Percentiles rank a stretch among this genome's conserved stretches.
These are phyloP conservation scores for Thozetella sp. DNA, from an alignment of 495 filamentous ascomycete genomes.

Conservation along the genomic window DNA sequence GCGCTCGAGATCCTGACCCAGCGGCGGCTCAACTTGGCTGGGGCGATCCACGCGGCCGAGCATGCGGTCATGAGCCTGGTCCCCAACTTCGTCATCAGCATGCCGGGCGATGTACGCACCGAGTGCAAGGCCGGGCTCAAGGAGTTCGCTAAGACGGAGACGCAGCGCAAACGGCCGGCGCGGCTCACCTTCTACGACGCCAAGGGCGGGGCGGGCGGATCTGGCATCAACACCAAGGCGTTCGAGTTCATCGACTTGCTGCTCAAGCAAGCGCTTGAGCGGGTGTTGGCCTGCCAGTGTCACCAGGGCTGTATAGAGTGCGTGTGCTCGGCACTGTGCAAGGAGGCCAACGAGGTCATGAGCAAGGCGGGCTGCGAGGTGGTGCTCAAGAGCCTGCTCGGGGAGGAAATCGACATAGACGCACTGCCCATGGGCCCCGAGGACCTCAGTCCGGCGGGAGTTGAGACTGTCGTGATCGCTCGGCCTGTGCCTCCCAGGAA, in stretches of 20 bases:
- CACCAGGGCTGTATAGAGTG: conserved; percentile 84
- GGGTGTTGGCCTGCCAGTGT: conserved; percentile 72
- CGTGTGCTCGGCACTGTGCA: conserved; percentile 82
- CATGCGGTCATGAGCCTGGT: conserved; percentile 86
- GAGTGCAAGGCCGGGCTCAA: conserved; percentile 85
- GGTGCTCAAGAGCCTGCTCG: conserved; percentile 74
- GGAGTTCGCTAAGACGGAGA: conserved; percentile 69
- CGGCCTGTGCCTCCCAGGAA: conserved; percentile 51
- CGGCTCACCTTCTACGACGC: conserved; percentile 93
- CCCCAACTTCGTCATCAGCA: conserved; percentile 85
- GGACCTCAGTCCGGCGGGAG: conserved; percentile 63
- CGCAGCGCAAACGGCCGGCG: conserved; percentile 78
- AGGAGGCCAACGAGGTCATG: conserved; percentile 89
- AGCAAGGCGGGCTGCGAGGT: conserved; percentile 87
- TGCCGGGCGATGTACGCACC: conserved; percentile 85
- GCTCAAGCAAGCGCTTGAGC: conserved; percentile 74
- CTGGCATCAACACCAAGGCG: conserved; percentile 86
- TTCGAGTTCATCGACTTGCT: conserved; percentile 89
- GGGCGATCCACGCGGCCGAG: conserved; percentile 91
- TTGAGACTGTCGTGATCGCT: conserved; percentile 84
- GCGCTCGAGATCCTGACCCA: conserved; percentile 79
- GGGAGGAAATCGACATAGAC: conserved; percentile 75
- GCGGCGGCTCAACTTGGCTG: conserved; percentile 77
- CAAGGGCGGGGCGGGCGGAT: conserved; percentile 81
- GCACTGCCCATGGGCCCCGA: conserved; percentile 80